Evolutionary conservation across 2,329 filamentous ascomycete genomes (phyloP).

Genomic region (Arthroderma sp.): DNA sequence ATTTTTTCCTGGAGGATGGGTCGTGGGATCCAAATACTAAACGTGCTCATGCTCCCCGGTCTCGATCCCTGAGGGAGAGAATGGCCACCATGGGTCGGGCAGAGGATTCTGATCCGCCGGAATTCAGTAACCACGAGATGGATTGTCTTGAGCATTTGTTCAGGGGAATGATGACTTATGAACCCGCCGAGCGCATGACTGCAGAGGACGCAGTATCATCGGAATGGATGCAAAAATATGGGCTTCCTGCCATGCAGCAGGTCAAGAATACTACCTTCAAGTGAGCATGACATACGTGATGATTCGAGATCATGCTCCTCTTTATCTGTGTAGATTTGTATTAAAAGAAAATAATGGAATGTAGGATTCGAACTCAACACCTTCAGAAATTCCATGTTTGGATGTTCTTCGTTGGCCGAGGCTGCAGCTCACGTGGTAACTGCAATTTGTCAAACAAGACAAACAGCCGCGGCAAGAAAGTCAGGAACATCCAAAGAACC

Average conservation of each 20-base stretch:
- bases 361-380: too few species aligned
- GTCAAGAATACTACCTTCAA: too few species aligned
- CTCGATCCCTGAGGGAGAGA: not conserved
- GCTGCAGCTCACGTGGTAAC: too few species aligned
- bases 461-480: too few species aligned
- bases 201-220: not conserved
- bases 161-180: constrained; percentile 4
- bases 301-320: too few species aligned
- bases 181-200: constrained; percentile 2
- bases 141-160: constrained; percentile 1
- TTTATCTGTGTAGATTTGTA: too few species aligned
- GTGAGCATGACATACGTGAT: too few species aligned
- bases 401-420: too few species aligned
- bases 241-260: not conserved
- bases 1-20: constrained; percentile 5
- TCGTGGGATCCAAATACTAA: constrained; percentile 2
- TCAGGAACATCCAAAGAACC: too few species aligned
- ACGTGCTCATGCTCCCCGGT: not conserved
- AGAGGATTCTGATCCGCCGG: not conserved
- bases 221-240: constrained; percentile 7
- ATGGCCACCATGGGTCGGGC: not conserved
- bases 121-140: not conserved
- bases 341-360: too few species aligned
- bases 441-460: too few species aligned
- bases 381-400: too few species aligned